phyloP scores from a whole-genome alignment of 2,329 filamentous ascomycete genomes.

The Hymenoscyphus albidus region DNA sequence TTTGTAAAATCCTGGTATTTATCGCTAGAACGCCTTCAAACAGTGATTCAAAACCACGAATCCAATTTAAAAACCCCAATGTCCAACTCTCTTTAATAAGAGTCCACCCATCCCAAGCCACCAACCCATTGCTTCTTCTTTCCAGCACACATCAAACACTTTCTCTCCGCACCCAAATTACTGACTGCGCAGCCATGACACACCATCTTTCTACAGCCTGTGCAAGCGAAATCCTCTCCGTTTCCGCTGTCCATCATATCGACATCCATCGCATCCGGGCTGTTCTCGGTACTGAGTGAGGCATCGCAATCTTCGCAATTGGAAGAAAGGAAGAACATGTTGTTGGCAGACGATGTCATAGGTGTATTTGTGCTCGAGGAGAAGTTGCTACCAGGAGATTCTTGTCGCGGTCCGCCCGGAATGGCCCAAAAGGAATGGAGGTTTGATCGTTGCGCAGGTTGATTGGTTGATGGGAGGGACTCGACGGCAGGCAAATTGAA shows the following conservation, averaged over 20 bases:
- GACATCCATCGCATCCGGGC: conserved; percentile 40
- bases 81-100: neutral
- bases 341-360: conserved; percentile 13
- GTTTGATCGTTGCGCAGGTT: conserved; percentile 43
- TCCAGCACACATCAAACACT: conserved; percentile 50
- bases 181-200: conserved; percentile 58
- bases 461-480: conserved; percentile 17
- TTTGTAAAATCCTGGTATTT: too few species aligned
- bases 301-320: conserved; percentile 54
- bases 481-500: conserved; percentile 22
- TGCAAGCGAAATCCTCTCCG: conserved; percentile 39
- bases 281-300: conserved; percentile 24
- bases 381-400: conserved; percentile 33
- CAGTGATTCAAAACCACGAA: too few species aligned
- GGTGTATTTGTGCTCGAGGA: conserved; percentile 24
- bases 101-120: conserved; percentile 23
- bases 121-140: conserved; percentile 24
- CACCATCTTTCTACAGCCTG: conserved; percentile 51
- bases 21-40: too few species aligned
- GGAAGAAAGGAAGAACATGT: conserved; percentile 30
- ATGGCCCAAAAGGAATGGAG: conserved; percentile 62
- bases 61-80: conserved; percentile 1
- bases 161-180: conserved; percentile 51
- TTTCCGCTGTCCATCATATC: conserved; percentile 41
- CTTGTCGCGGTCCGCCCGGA: conserved; percentile 30